phyloP scores from a whole-genome alignment of 1,284 basidiomycete species.

The Microbotryum saponariae region DNA sequence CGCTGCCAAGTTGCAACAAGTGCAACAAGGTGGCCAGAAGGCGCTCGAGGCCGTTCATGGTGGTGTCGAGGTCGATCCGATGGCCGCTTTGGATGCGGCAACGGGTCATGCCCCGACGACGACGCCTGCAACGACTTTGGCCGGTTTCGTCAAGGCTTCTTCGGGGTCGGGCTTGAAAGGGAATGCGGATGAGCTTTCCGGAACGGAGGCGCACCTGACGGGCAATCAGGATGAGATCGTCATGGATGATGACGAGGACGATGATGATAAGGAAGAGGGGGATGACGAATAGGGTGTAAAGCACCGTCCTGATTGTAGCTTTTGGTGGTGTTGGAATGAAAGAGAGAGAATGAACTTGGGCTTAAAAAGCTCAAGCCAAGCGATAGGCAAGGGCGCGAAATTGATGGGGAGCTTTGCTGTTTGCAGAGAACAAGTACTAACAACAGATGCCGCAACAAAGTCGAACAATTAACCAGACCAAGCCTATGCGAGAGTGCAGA shows the following conservation, averaged over 20 bases:
- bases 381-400: too few relatives aligned
- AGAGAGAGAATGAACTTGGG: too few relatives aligned
- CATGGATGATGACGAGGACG: constrained; percentile 25
- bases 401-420: too few relatives aligned
- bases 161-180: constrained; percentile 5
- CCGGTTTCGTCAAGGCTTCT: constrained; percentile 19
- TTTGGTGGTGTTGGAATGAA: too few relatives aligned
- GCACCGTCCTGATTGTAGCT: too few relatives aligned
- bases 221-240: constrained; percentile 12
- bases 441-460: too few relatives aligned
- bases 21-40: constrained; percentile 9
- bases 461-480: too few relatives aligned
- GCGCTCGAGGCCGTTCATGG: constrained; percentile 19
- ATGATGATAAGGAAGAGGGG: constrained; percentile 16
- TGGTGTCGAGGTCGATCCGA: constrained; percentile 20
- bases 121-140: neutral
- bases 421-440: too few relatives aligned
- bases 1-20: constrained; percentile 35
- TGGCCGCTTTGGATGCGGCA: constrained; percentile 28
- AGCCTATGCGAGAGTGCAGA: too few relatives aligned
- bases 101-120: neutral
- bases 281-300: neutral
- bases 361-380: too few relatives aligned
- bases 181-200: constrained; percentile 1
- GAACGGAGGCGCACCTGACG: neutral